Evolutionary conservation across 257 asterid genomes (phyloP).

Genomic region (Capsicum rhomboideum): DNA sequence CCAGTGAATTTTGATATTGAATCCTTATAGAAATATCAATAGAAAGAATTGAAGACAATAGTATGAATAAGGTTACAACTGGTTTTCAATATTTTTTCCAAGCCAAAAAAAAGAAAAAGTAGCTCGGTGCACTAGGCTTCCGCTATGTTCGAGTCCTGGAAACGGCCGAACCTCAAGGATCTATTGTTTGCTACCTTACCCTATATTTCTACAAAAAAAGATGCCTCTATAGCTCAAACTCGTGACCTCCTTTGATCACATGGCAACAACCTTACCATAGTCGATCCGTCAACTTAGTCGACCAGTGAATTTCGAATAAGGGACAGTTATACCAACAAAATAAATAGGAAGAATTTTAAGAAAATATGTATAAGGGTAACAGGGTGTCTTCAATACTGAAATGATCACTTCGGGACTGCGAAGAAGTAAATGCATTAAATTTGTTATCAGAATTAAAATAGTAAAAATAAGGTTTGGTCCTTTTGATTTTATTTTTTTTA

Average conservation of each 20-base stretch:
- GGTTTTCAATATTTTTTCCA: background rate
- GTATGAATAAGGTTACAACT: background rate
- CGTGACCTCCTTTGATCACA: no score
- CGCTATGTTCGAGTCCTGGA: no score
- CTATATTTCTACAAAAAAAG: no score
- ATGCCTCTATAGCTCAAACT: no score
- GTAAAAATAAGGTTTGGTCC: background rate
- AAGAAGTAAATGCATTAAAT: background rate
- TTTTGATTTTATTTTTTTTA: no score
- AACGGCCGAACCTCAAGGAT: no score
- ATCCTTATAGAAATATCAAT: background rate
- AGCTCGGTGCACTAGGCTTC: no score
- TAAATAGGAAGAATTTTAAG: background rate
- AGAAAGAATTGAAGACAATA: background rate
- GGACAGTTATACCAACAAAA: background rate
- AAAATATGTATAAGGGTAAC: background rate
- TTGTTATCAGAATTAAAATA: background rate
- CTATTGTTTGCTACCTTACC: no score
- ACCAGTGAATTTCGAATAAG: no score
- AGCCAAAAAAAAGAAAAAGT: no score
- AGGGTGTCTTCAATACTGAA: background rate
- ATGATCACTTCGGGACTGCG: background rate
- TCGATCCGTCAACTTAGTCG: background rate
- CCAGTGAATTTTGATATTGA: background rate
- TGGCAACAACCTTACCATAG: no score